Percentiles rank a stretch among this genome's conserved stretches.
phyloP scores from a whole-genome alignment of 2,329 filamentous ascomycete genomes.

The Verticillium albo-atrum region DNA sequence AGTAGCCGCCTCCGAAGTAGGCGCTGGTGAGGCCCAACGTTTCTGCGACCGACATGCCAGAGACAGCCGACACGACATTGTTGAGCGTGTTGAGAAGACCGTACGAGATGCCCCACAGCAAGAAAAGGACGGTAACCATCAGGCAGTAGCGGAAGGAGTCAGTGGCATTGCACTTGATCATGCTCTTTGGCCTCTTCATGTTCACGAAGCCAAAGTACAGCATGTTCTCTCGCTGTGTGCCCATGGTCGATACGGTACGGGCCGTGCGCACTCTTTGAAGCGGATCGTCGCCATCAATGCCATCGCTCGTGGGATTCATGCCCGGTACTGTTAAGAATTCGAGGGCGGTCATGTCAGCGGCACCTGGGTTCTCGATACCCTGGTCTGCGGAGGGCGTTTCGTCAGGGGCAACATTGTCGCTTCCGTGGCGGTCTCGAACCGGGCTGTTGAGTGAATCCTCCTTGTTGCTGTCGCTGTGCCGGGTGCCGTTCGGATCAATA shows the following conservation, averaged over 20 bases:
- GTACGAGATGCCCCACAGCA: conserved; percentile 89
- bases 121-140: conserved; percentile 75
- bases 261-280: conserved; percentile 6
- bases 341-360: conserved; percentile 26
- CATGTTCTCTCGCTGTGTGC: conserved; percentile 34
- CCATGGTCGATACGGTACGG: conserved; percentile 18
- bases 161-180: conserved; percentile 57
- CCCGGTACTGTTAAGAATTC: conserved; percentile 44
- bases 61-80: conserved; percentile 59
- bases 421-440: conserved; percentile 8
- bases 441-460: conserved; percentile 16
- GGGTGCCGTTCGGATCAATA: conserved; percentile 43
- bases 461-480: conserved; percentile 22
- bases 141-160: conserved; percentile 70
- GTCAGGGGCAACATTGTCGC: conserved; percentile 5
- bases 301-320: conserved; percentile 4
- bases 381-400: not conserved
- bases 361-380: not conserved
- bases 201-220: conserved; percentile 76
- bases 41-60: conserved; percentile 56
- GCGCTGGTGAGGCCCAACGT: conserved; percentile 64
- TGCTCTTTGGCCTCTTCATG: conserved; percentile 63
- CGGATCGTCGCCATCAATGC: conserved; percentile 7
- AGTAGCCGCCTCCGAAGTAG: conserved; percentile 68
- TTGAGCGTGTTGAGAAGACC: conserved; percentile 82